A percentile compares a stretch with the other conserved stretches of the same genome.
phyloP scores from a whole-genome alignment of 2,329 filamentous ascomycete species.

The Aspergillus hiratsukae region DNA sequence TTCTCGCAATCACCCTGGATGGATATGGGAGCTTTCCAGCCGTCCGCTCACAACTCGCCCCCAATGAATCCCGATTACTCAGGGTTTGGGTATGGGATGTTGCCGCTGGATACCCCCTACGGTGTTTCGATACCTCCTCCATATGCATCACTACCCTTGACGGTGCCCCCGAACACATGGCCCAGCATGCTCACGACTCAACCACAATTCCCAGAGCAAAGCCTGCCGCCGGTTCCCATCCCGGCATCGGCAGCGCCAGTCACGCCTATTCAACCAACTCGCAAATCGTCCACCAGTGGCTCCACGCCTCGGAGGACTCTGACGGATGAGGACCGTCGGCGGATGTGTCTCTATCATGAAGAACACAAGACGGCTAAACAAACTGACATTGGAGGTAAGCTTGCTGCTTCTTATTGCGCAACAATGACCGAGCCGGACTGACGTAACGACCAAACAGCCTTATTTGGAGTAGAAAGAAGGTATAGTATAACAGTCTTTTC shows the following conservation, averaged over 20 bases:
- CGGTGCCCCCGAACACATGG: slow-evolving; percentile 67
- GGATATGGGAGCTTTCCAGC: slow-evolving; percentile 41
- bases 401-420: background rate
- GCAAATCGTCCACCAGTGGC: slow-evolving; percentile 39
- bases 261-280: slow-evolving; percentile 33
- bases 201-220: slow-evolving; percentile 57
- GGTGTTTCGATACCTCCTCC: slow-evolving; percentile 55
- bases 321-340: slow-evolving; percentile 81
- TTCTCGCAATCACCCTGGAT: slow-evolving; percentile 44
- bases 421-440: slow-evolving; percentile 10
- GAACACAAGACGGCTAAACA: slow-evolving; percentile 89
- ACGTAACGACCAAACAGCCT: slow-evolving; percentile 46
- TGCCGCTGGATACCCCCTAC: slow-evolving; percentile 55
- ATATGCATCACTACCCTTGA: slow-evolving; percentile 59
- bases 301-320: slow-evolving; percentile 78
- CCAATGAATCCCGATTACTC: slow-evolving; percentile 60
- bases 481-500: slow-evolving; percentile 41
- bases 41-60: slow-evolving; percentile 61
- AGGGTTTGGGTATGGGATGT: slow-evolving; percentile 59
- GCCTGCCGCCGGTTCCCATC: slow-evolving; percentile 55
- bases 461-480: slow-evolving; percentile 97
- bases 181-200: slow-evolving; percentile 78
- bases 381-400: slow-evolving; percentile 84
- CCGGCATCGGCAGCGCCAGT: slow-evolving; percentile 52
- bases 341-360: slow-evolving; percentile 91